Conservation (phyloP, 257 asterid genomes). For the Cynanchum wilfordii region DNA sequence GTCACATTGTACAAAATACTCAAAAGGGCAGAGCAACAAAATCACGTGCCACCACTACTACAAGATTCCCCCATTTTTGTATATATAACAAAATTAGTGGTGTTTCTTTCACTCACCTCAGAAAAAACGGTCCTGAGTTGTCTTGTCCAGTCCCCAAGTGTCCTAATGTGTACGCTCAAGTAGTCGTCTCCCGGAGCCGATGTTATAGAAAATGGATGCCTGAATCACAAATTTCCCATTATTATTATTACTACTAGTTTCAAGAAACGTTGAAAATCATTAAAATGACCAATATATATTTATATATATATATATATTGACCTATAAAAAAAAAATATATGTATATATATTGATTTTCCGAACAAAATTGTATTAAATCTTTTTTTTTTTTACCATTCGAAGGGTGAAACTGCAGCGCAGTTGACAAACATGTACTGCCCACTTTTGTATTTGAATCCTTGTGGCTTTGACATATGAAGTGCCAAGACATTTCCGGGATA, state of each 20-base stretch:
- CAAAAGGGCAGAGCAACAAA: no score
- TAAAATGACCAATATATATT: no score
- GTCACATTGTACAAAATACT: no score
- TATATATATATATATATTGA: no score
- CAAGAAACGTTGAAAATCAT: neutral
- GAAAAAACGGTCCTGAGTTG: slow-evolving; percentile 67
- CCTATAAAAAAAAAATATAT: neutral
- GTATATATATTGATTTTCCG: neutral
- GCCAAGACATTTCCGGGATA: slow-evolving; percentile 83
- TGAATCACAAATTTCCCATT: slow-evolving; percentile 11
- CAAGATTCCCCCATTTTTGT: no score
- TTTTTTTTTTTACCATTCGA: slow-evolving; percentile 53
- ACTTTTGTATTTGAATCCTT: slow-evolving; percentile 74
- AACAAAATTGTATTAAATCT: neutral
- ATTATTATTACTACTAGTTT: neutral
- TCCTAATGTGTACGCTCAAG: slow-evolving; percentile 78
- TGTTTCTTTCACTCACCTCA: slow-evolving; percentile 32
- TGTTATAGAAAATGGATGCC: slow-evolving; percentile 93
- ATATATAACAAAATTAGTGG: no score
- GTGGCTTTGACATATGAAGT: slow-evolving; percentile 89
- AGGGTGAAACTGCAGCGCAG: slow-evolving; percentile 88
- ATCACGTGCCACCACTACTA: no score
- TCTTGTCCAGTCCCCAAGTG: slow-evolving; percentile 82
- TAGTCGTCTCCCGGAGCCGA: slow-evolving; percentile 81
- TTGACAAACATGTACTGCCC: slow-evolving; percentile 90